Base-by-base conservation (phyloP, 2,329 filamentous ascomycete species). In the Harringtonia aguacate region DNA sequence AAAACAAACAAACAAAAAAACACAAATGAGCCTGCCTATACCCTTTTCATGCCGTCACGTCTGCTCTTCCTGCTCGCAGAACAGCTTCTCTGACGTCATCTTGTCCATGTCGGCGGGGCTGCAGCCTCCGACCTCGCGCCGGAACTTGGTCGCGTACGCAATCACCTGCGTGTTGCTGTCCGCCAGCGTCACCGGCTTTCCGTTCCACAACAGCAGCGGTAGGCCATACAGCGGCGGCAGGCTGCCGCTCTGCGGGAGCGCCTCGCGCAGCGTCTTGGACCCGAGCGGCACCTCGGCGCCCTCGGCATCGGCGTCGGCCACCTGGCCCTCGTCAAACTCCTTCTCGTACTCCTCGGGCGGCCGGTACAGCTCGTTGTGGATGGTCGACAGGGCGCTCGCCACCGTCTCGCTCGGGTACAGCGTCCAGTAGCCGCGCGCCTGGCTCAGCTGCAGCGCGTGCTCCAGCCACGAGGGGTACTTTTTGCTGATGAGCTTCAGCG, bases 391-490 rank as follows among this genome's bases (percentile, higher is more conserved):
- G 5, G 75, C 67, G 20, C 53, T 67, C 33, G 57, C 71, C 40
- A 60, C 73, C 49, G 64, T 61, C 18, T 75, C 68, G 31, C 79
- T 76, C 0, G 90, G 90, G 56, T 95, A 95, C 1, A 94, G 62
- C 43, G 86, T 79, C 53, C 75, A 79, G 62, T 94, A 95, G 13
- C 84, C 86, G 24, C 85, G 75, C 4, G 79, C 75, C 13, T 83
- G 77, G 50, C 85, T 83, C 15, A 95, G 72, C 56, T 86, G 81
- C 31, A 92, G 68, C 45, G 85, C 69, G 52, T 87, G 81, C 61
- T 94, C 84, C 45, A 87, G 70, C 81, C 86, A 92, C 0, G 84
- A 72, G 0, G 87, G 86, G 41, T 81, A 77, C 12, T 68, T 74
- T 50, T 79, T 79, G 39, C 79, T 78, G n/a, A 88, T 70, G 12